Evolutionary conservation across 306 rosid genomes (phyloP).

Genomic region (Inga oerstediana): DNA sequence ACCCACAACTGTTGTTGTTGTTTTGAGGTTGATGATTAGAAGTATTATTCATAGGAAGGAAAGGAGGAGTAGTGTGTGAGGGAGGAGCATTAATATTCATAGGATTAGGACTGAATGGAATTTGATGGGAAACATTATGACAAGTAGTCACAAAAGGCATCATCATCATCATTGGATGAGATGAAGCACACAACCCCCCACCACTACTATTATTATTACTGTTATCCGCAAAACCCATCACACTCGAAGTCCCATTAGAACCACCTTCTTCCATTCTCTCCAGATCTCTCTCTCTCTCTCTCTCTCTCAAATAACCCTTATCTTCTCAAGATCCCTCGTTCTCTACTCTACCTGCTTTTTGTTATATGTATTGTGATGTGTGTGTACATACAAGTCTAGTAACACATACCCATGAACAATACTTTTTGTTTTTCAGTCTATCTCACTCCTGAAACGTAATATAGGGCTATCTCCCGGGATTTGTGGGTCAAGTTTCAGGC

Average conservation of each 20-base stretch:
- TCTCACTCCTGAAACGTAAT: not conserved
- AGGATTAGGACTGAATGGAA: conserved; percentile 35
- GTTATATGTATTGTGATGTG: not conserved
- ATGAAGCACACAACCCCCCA: conserved; percentile 45
- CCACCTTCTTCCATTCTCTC: conserved; percentile 5
- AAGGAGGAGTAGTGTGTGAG: conserved; percentile 23
- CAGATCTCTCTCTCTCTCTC: not conserved
- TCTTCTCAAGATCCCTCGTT: not conserved
- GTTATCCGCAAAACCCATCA: conserved; percentile 65
- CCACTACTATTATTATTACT: conserved; percentile 25
- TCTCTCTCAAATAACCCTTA: not conserved
- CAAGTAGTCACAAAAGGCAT: conserved; percentile 60
- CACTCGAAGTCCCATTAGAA: conserved; percentile 40
- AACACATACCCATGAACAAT: not conserved
- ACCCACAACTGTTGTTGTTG: conserved; percentile 13
- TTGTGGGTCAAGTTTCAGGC: conserved; percentile 61
- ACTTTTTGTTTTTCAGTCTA: not conserved
- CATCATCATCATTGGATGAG: conserved; percentile 65
- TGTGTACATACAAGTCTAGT: not conserved
- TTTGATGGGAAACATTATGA: conserved; percentile 36
- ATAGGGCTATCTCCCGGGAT: conserved; percentile 64
- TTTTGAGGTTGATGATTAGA: not conserved
- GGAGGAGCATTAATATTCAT: conserved; percentile 32
- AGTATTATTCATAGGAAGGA: conserved; percentile 20
- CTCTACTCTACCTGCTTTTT: not conserved